These are phyloP conservation scores for Rutstroemia sydowiana DNA, from an alignment of 2,329 filamentous ascomycete species.

Conservation along the genomic window DNA sequence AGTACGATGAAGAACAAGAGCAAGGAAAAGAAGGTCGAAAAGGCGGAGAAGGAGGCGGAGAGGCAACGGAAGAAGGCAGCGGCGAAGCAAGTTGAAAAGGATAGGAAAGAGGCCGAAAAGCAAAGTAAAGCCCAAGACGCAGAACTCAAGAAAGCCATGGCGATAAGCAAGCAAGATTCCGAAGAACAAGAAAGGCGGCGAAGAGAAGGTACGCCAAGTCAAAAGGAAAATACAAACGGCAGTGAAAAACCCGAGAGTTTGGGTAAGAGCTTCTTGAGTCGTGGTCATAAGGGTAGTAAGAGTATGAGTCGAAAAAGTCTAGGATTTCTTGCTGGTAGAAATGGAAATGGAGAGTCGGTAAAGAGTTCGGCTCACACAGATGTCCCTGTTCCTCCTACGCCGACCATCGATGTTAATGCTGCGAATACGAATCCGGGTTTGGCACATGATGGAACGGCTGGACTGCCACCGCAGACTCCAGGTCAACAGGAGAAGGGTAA, in stretches of 20 bases:
- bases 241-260: conserved; percentile 16
- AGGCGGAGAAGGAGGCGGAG: conserved; percentile 42
- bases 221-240: conserved; percentile 5
- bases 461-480: conserved; percentile 23
- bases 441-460: too few species aligned
- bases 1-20: conserved; percentile 31
- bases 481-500: conserved; percentile 41
- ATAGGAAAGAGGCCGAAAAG: conserved; percentile 5
- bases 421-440: too few species aligned
- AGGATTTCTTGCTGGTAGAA: conserved; percentile 46
- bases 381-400: neutral
- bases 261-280: conserved; percentile 37
- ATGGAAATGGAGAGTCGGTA: conserved; percentile 31
- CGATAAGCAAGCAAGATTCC: conserved; percentile 1
- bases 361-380: conserved; percentile 29
- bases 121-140: conserved; percentile 3
- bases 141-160: conserved; percentile 2
- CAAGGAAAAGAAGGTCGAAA: conserved; percentile 64
- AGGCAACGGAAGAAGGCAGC: conserved; percentile 36
- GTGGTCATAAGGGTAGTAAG: conserved; percentile 66
- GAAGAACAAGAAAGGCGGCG: neutral
- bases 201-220: neutral
- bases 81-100: conserved; percentile 32
- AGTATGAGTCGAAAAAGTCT: conserved; percentile 71
- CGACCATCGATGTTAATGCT: conserved; percentile 11